phyloP scores from a whole-genome alignment of 495 filamentous ascomycete genomes.

The Penicillium soppii region DNA sequence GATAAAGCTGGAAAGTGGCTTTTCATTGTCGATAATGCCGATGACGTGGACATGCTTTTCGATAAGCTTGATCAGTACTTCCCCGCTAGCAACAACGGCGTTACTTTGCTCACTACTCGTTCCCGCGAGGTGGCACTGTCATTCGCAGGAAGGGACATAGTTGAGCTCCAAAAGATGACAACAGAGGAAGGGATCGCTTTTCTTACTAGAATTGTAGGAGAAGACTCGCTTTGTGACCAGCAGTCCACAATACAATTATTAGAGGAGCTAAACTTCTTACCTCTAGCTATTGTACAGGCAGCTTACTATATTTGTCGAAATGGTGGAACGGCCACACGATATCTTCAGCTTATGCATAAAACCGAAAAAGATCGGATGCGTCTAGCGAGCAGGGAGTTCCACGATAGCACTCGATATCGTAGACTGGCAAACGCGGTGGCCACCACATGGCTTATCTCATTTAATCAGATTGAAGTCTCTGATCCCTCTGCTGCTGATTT shows the following conservation, averaged over 20 bases:
- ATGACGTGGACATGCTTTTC: slow-evolving; percentile 23
- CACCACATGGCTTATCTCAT: slow-evolving; percentile 50
- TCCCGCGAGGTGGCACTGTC: slow-evolving; percentile 17
- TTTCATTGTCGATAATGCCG: slow-evolving; percentile 29
- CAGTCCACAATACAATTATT: too few species aligned
- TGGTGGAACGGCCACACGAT: slow-evolving; percentile 32
- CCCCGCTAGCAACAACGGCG: slow-evolving; percentile 21
- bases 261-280: slow-evolving; percentile 26
- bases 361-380: slow-evolving; percentile 33
- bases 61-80: slow-evolving; percentile 20
- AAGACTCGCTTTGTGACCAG: too few species aligned
- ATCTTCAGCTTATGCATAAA: slow-evolving; percentile 39
- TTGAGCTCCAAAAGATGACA: slow-evolving; percentile 17
- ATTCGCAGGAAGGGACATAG: slow-evolving; percentile 17
- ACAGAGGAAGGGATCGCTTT: too few species aligned
- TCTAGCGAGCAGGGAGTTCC: slow-evolving; percentile 45
- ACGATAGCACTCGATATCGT: slow-evolving; percentile 36
- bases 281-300: slow-evolving; percentile 35
- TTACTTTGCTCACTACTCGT: slow-evolving; percentile 29
- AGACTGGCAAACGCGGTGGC: slow-evolving; percentile 46
- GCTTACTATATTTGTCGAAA: slow-evolving; percentile 35
- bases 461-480: slow-evolving; percentile 42
- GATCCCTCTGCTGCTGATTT: slow-evolving; percentile 39
- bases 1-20: too few species aligned
- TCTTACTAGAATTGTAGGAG: too few species aligned